phyloP scores from a whole-genome alignment of 345 rosid genomes.

The Eucalyptus regnans region DNA sequence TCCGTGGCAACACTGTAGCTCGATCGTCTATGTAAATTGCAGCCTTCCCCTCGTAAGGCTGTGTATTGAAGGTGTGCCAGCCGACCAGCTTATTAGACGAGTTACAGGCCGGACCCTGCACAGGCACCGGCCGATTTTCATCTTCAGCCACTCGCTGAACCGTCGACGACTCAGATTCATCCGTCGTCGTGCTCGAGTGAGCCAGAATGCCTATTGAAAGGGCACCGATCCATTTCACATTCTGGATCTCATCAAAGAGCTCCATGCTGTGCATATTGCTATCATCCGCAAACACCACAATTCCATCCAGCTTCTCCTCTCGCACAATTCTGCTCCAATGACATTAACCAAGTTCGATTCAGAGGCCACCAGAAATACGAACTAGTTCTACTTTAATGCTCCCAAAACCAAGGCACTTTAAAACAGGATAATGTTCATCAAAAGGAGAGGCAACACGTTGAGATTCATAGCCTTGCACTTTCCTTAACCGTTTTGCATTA shows the following conservation, averaged over 20 bases:
- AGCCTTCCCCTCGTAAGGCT: constrained; percentile 48
- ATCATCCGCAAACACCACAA: constrained; percentile 93
- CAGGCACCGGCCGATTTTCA: constrained; percentile 39
- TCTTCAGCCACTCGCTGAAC: constrained; percentile 17
- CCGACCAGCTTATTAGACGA: constrained; percentile 53
- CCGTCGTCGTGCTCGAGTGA: constrained; percentile 37
- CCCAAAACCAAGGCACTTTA: neutral
- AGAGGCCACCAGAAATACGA: neutral
- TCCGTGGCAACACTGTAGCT: constrained; percentile 73
- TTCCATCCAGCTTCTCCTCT: constrained; percentile 88
- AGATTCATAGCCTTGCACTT: neutral
- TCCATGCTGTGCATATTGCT: constrained; percentile 98
- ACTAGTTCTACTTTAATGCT: neutral
- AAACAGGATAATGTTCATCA: neutral
- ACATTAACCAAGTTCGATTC: neutral
- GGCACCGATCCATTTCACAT: constrained; percentile 85
- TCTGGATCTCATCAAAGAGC: constrained; percentile 86
- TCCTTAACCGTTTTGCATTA: neutral
- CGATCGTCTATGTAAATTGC: constrained; percentile 73
- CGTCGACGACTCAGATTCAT: constrained; percentile 17
- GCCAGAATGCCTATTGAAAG: constrained; percentile 76
- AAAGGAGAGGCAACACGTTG: neutral
- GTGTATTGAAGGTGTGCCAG: constrained; percentile 75
- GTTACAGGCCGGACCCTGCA: constrained; percentile 98
- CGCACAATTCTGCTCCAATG: constrained; percentile 49